phyloP scores from a whole-genome alignment of 306 rosid species.

The Inga oerstediana region DNA sequence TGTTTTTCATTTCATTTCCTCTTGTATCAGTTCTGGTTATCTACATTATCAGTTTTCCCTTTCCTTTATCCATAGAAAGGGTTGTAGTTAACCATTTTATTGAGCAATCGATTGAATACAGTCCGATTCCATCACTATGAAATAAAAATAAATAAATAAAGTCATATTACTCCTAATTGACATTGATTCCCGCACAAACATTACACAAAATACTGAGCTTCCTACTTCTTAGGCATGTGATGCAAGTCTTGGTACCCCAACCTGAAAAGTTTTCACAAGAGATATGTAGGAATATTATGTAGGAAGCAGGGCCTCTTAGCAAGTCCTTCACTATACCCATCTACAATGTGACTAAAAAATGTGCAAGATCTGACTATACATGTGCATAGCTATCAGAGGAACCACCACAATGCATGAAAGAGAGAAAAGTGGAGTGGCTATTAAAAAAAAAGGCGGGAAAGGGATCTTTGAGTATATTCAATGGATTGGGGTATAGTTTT shows the following conservation, averaged over 20 bases:
- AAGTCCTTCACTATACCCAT: conserved; percentile 86
- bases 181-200: neutral
- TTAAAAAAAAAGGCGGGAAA: neutral
- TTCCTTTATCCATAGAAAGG: too few species aligned
- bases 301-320: conserved; percentile 94
- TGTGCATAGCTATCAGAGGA: neutral
- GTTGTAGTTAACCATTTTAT: too few species aligned
- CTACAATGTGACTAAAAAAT: conserved; percentile 64
- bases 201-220: neutral
- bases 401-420: neutral
- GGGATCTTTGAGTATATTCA: neutral
- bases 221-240: neutral
- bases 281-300: conserved; percentile 62
- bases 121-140: neutral
- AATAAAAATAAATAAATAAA: neutral
- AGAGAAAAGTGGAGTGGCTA: neutral
- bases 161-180: neutral
- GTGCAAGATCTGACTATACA: neutral
- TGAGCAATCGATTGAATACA: too few species aligned
- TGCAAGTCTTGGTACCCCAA: neutral
- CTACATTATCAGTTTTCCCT: too few species aligned
- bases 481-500: neutral
- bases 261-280: neutral
- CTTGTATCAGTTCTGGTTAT: too few species aligned
- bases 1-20: too few species aligned